A percentile compares a stretch with the other conserved stretches of the same genome.
Conservation (phyloP, 768 basidiomycete species). For the Lactifluus pinguis region DNA sequence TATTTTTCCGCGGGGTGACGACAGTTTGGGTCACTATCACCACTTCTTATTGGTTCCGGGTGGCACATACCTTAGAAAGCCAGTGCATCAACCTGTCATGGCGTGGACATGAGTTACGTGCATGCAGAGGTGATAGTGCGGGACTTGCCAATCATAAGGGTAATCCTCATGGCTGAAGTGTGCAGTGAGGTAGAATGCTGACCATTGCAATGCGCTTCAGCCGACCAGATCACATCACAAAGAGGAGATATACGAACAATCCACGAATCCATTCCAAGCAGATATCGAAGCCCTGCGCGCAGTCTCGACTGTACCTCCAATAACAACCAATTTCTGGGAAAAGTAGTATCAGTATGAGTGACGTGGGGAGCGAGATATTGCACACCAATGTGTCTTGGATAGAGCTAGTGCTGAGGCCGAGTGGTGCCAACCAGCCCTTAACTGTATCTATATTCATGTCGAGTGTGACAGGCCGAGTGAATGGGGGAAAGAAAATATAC, state of each 20-base stretch:
- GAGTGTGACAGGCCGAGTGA: slow-evolving; percentile 12
- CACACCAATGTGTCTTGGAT: slow-evolving; percentile 72
- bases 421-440: slow-evolving; percentile 62
- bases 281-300: slow-evolving; percentile 74
- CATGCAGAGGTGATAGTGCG: neutral
- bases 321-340: slow-evolving; percentile 77
- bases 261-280: slow-evolving; percentile 84
- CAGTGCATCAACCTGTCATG: slow-evolving; percentile 72
- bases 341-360: neutral
- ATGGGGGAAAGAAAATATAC: slow-evolving; percentile 7
- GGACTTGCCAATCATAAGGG: slow-evolving; percentile 68
- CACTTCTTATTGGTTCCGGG: neutral
- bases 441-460: slow-evolving; percentile 50
- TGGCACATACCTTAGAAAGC: slow-evolving; percentile 59
- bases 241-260: slow-evolving; percentile 45
- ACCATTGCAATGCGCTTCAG: slow-evolving; percentile 12
- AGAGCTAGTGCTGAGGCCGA: slow-evolving; percentile 52
- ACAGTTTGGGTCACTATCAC: neutral
- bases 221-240: neutral
- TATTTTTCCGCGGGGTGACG: slow-evolving; percentile 25
- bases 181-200: slow-evolving; percentile 83
- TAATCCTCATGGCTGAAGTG: slow-evolving; percentile 85
- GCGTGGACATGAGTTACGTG: slow-evolving; percentile 1
- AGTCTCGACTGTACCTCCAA: slow-evolving; percentile 83
- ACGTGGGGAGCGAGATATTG: neutral